Evolutionary conservation across 306 rosid species (phyloP).

Genomic region (Sophora flavescens): DNA sequence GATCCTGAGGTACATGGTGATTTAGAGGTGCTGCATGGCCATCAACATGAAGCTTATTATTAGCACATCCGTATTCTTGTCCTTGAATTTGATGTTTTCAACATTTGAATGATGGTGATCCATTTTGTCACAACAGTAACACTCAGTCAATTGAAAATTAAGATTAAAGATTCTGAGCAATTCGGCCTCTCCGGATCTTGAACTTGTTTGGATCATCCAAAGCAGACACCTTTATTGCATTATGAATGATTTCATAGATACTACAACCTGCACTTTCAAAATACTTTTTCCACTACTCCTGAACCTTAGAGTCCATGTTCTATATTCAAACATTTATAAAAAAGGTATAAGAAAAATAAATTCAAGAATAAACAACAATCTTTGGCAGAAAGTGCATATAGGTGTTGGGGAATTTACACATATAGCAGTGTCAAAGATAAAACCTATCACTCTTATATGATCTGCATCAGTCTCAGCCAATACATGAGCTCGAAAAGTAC

Average conservation of each 20-base stretch:
- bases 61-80: not conserved
- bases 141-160: not conserved
- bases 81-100: not conserved
- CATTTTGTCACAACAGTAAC: not conserved
- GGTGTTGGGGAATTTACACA: not conserved
- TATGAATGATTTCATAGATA: slow-evolving; percentile 40
- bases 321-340: not conserved
- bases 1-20: not conserved
- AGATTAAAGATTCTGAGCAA: slow-evolving; percentile 19
- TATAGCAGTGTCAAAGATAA: not conserved
- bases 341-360: not conserved
- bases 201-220: slow-evolving; percentile 29
- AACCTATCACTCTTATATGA: not conserved
- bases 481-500: not conserved
- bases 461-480: not conserved
- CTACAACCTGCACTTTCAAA: slow-evolving; percentile 15
- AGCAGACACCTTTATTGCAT: slow-evolving; percentile 42
- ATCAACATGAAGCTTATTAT: not conserved
- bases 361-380: not conserved
- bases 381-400: not conserved
- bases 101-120: not conserved
- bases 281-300: slow-evolving; percentile 15
- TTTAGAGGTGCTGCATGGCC: too few relatives aligned
- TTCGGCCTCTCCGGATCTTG: slow-evolving; percentile 10
- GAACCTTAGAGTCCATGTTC: slow-evolving; percentile 9